phyloP scores from a whole-genome alignment of 768 basidiomycete species.

The Amanita fuliginea region DNA sequence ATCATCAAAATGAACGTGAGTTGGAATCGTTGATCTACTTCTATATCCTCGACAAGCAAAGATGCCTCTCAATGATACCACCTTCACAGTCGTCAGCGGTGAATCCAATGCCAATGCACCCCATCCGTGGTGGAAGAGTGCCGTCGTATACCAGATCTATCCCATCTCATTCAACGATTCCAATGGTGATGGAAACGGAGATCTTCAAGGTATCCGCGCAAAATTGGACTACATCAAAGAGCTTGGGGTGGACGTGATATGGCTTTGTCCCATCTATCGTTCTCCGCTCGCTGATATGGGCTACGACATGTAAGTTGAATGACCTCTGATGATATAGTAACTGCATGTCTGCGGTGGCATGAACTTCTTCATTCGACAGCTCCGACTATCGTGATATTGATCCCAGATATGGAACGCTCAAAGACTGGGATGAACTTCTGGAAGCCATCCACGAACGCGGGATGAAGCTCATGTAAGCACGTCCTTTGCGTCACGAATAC shows the following conservation, averaged over 20 bases:
- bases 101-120: neutral
- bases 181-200: conserved; percentile 62
- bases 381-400: conserved; percentile 58
- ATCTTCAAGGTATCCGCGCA: conserved; percentile 51
- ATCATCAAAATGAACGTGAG: too few relatives aligned
- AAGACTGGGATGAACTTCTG: conserved; percentile 47
- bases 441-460: conserved; percentile 45
- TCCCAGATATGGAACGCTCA: conserved; percentile 51
- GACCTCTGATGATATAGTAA: neutral
- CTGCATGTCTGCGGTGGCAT: neutral
- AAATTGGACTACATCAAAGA: conserved; percentile 62
- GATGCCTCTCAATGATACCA: neutral
- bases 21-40: too few relatives aligned
- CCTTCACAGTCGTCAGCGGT: neutral
- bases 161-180: conserved; percentile 62
- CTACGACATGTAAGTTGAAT: conserved; percentile 42
- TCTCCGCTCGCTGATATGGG: conserved; percentile 66
- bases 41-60: neutral
- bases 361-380: conserved; percentile 18
- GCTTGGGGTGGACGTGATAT: conserved; percentile 57
- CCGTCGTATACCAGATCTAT: conserved; percentile 58
- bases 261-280: conserved; percentile 64
- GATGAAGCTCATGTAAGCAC: conserved; percentile 57
- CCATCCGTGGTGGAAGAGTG: conserved; percentile 45
- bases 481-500: neutral